Evolutionary conservation across 73 alveolate species (phyloP).

Genomic region (Symbiodinium pilosum): DNA sequence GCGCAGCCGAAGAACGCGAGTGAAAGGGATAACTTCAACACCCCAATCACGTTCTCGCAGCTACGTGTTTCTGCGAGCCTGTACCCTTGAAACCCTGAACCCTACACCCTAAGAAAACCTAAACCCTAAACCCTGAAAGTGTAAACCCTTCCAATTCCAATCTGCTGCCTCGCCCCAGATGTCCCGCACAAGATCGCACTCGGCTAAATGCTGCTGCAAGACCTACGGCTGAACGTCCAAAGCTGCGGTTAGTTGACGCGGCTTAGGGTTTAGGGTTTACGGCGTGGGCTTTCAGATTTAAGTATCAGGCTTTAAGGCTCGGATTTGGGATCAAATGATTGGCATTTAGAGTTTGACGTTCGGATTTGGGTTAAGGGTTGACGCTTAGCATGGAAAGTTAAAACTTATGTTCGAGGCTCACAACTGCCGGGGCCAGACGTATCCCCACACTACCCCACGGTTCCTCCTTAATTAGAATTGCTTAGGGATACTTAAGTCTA

Average conservation of each 20-base stretch:
- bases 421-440: too few species aligned
- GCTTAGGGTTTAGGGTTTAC: background rate
- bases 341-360: too few species aligned
- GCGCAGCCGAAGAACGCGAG: background rate
- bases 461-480: too few species aligned
- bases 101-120: background rate
- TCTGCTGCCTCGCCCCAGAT: background rate
- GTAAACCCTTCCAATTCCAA: background rate
- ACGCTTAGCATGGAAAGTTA: too few species aligned
- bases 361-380: too few species aligned
- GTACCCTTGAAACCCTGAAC: background rate
- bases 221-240: background rate
- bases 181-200: background rate
- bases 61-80: background rate
- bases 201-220: background rate
- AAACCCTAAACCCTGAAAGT: background rate
- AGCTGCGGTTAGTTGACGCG: background rate
- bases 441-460: too few species aligned
- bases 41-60: background rate
- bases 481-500: too few species aligned
- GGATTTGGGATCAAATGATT: too few species aligned
- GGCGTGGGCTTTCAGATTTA: too few species aligned
- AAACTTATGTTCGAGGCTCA: too few species aligned
- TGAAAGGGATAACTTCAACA: background rate
- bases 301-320: too few species aligned